Evolutionary conservation across 1,139 yeast species (phyloP), one percentile per base, ranked within the genome.

Genomic region (Debaryomyces udenii): DNA sequence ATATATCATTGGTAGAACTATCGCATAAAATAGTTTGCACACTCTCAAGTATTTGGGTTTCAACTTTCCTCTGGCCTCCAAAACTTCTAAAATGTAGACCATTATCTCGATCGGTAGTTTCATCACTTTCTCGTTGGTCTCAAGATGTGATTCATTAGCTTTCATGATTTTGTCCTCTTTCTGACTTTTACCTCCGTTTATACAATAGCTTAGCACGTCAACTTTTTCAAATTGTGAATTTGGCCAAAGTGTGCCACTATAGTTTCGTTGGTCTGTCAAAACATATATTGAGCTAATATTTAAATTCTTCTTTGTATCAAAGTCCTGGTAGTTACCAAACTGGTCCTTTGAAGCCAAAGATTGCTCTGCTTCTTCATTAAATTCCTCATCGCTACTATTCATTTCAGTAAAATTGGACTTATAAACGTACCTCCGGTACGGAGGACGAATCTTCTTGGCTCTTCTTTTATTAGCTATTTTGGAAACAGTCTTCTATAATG

Each of bases 401-500:
- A 53, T 59, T 15, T 49, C 52, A 4, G 65, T 61, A 37, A 62
- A 72, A 39, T 76, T 74, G 23, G 76, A 72, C 29, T 85, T 83
- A 49, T 87, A 89, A 11, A 84, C 87, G 61, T 85, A 86, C 64
- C 84, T 78, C 66, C 82, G 76, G 64, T 86, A 89, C 32, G 93
- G 86, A 53, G 85, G 81, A 60, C 84, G 81, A 42, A 76, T 70
- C 72, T 89, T 84, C 70, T 86, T 86, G 11, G 96, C 90, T 61
- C 96, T 75, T 57, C 91, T 67, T 64, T 89, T 89, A 63, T 89
- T 89, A 35, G 90, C 96, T 81, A 89, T 89, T 46, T 58, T 70
- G 70, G 41, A 35, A 11, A 29, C 14, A 15, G 30, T 6, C 22
- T 7, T 20, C 7, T 20, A 7, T 20, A 14, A 20, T 30, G 33